Base-by-base conservation (phyloP, 163 green algal genomes). In the Scenedesmus sp. region DNA sequence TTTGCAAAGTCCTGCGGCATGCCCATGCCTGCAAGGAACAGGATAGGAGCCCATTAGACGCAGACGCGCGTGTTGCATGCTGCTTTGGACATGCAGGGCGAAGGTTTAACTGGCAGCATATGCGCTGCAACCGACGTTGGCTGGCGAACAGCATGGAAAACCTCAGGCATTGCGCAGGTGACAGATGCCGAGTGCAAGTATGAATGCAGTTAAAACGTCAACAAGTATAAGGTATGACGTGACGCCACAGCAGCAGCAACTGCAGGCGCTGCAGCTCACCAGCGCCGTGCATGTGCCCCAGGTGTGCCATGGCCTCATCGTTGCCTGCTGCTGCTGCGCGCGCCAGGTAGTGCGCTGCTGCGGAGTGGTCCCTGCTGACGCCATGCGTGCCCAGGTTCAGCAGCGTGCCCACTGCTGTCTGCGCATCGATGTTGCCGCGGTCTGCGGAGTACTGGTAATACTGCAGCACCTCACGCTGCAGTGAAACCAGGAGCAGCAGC, bases 401-500 rank as follows among this genome's bases (percentile, higher is more conserved):
- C 23, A 96, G 92, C 83, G 73, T 86, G 34, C 89, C 82, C 13
- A 90, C 66, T 54, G 70, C 62, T 13, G 89, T 81, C 70, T 89
- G 97, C 18, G 98, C 98, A 20, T 98, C 97, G 46, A 96, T 93
- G 92, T 99, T 98, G 67, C 98, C 98, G 92, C 97, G 94, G 93
- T 99, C 98, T 2, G 98, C 98, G 90, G 95, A 97, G 96, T 98
- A 98, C 95, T 99, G 96, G 93, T 99, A 99, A 94, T 97, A 98
- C 94, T 99, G 97, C 93, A 99, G 93, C 87, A 98, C 90, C 92
- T 99, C 96, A 67, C 96, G 93, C 84, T 98, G 93, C 56, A 93
- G 87, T 4, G 2, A 79, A 12, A 18, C 4, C 66, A 79, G 23
- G 26, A n/a, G 12, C 12, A 79, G 70, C 83, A 34, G 54, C 62